Conservation (phyloP, 345 rosid genomes). For the Camelina neglecta region DNA sequence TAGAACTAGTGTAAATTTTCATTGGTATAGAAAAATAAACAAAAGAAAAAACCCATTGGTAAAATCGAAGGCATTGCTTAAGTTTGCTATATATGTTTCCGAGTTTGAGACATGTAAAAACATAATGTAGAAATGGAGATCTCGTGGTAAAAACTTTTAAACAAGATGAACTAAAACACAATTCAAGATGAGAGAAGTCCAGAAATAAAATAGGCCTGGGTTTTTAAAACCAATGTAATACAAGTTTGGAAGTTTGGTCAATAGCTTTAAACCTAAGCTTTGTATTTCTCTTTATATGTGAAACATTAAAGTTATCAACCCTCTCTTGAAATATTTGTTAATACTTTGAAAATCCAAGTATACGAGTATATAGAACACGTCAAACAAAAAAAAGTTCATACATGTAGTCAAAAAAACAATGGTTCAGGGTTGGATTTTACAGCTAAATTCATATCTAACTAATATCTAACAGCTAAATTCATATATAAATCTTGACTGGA, state of each 20-base stretch:
- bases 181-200: slow-evolving; percentile 32
- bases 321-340: background rate
- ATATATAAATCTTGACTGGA: too few species aligned
- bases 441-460: too few species aligned
- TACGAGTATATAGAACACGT: too few species aligned
- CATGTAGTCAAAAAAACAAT: too few species aligned
- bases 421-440: too few species aligned
- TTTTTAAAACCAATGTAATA: slow-evolving; percentile 32
- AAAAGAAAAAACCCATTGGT: slow-evolving; percentile 14
- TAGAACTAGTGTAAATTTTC: background rate
- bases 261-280: slow-evolving; percentile 54
- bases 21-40: background rate
- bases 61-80: slow-evolving; percentile 45
- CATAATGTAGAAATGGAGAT: slow-evolving; percentile 40
- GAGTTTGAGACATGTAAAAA: slow-evolving; percentile 39
- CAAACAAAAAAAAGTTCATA: too few species aligned
- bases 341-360: slow-evolving; percentile 9
- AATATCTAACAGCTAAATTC: too few species aligned
- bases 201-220: slow-evolving; percentile 27
- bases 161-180: background rate
- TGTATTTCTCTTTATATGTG: slow-evolving; percentile 52
- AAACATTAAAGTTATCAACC: slow-evolving; percentile 37
- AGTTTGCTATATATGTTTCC: slow-evolving; percentile 47
- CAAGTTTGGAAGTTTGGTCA: slow-evolving; percentile 47
- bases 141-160: slow-evolving; percentile 39